A percentile compares a stretch with the other conserved stretches of the same genome.
Conservation (phyloP, 2,329 filamentous ascomycete species). For the Colletotrichum spinosum region DNA sequence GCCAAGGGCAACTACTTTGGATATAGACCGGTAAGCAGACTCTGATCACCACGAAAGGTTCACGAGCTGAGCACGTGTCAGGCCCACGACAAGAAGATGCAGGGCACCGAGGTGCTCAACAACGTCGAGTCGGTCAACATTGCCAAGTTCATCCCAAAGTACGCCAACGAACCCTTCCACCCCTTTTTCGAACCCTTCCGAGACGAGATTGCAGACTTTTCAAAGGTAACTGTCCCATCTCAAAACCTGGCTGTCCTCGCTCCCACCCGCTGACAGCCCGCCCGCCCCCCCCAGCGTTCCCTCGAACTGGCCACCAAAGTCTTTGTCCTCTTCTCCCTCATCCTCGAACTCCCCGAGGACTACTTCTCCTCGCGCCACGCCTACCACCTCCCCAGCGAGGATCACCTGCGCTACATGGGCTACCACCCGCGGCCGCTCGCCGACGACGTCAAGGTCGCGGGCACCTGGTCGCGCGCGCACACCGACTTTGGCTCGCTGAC, state of each 20-base stretch:
- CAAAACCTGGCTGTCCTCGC: background rate
- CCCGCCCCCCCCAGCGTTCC: constrained; percentile 45
- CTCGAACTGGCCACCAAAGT: constrained; percentile 45
- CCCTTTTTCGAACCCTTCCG: constrained; percentile 53
- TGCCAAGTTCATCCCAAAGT: constrained; percentile 59
- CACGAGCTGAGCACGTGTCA: constrained; percentile 11
- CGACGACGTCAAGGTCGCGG: constrained; percentile 48
- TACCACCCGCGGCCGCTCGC: constrained; percentile 58
- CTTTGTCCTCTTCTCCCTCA: constrained; percentile 52
- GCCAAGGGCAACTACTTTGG: constrained; percentile 61
- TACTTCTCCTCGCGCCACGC: constrained; percentile 63
- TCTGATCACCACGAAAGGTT: background rate
- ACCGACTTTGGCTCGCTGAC: constrained; percentile 66
- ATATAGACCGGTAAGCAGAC: constrained; percentile 48
- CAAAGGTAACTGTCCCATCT: constrained; percentile 50
- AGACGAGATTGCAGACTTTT: constrained; percentile 63
- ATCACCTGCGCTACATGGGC: constrained; percentile 68
- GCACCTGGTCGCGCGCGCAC: constrained; percentile 50
- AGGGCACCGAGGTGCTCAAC: constrained; percentile 49
- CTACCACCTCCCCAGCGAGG: constrained; percentile 63
- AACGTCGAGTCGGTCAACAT: constrained; percentile 67
- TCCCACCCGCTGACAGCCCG: constrained; percentile 47
- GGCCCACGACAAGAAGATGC: constrained; percentile 48
- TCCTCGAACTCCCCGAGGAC: constrained; percentile 66
- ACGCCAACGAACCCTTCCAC: constrained; percentile 49